phyloP scores from a whole-genome alignment of 805 yeast species.

The Cyberlindnera galapagoensis region DNA sequence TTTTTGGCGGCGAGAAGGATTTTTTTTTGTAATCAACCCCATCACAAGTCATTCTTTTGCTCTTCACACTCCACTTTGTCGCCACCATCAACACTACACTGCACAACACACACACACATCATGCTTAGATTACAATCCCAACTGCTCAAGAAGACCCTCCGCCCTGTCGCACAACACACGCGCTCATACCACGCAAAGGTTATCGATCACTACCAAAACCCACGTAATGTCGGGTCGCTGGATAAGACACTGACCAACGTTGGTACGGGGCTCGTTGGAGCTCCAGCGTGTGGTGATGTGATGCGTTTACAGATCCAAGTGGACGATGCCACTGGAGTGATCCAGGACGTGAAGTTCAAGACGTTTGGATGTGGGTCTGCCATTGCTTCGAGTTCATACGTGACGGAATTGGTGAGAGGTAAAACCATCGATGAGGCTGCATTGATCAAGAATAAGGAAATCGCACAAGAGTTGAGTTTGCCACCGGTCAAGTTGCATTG shows the following conservation, averaged over 20 bases:
- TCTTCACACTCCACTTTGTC: too few relatives aligned
- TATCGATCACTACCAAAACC: conserved; percentile 93
- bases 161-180: conserved; percentile 21
- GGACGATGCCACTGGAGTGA: conserved; percentile 81
- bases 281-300: conserved; percentile 99
- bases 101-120: neutral
- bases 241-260: conserved; percentile 71
- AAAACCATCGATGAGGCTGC: conserved; percentile 92
- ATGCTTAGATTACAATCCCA: conserved; percentile 21
- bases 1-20: too few relatives aligned
- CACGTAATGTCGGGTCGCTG: conserved; percentile 92
- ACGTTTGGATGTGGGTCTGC: conserved; percentile 99
- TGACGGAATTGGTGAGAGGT: conserved; percentile 93
- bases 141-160: conserved; percentile 12
- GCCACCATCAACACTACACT: too few relatives aligned
- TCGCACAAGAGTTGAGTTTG: conserved; percentile 88
- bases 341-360: conserved; percentile 93
- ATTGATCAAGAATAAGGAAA: conserved; percentile 84
- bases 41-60: too few relatives aligned
- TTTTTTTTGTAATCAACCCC: too few relatives aligned
- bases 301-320: conserved; percentile 96
- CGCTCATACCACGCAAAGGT: conserved; percentile 84
- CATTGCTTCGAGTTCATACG: conserved; percentile 91
- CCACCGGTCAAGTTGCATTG: conserved; percentile 98
- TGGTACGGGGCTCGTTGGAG: conserved; percentile 97